Conservation (phyloP, 176 grass and related monocot species). For the Lolium perenne region DNA sequence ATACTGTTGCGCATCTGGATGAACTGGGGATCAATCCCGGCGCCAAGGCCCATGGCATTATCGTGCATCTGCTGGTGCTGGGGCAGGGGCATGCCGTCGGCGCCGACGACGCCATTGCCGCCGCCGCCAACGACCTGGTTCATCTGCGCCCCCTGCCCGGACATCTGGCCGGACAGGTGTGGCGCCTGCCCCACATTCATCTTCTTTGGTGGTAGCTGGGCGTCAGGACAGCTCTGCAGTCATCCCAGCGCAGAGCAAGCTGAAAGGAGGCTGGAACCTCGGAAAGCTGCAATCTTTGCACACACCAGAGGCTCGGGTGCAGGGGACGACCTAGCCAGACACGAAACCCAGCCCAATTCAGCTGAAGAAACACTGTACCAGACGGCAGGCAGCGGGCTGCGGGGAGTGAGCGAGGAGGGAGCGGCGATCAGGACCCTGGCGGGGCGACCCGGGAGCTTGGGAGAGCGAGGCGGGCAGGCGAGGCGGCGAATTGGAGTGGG, state of each 20-base stretch:
- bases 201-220: slow-evolving; percentile 1
- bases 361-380: slow-evolving; percentile 6
- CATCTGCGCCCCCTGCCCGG: slow-evolving; percentile 53
- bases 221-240: slow-evolving; percentile 12
- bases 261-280: not conserved
- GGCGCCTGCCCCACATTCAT: slow-evolving; percentile 79
- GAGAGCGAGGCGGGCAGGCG: not conserved
- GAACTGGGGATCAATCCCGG: slow-evolving; percentile 50
- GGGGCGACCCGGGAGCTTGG: not conserved
- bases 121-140: slow-evolving; percentile 46
- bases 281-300: not conserved
- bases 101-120: not conserved
- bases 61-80: slow-evolving; percentile 70
- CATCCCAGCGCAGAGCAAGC: slow-evolving; percentile 2
- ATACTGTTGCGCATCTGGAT: slow-evolving; percentile 36
- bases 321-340: slow-evolving; percentile 6
- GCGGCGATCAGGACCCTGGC: slow-evolving; percentile 43
- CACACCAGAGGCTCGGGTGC: not conserved
- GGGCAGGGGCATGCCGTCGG: slow-evolving; percentile 39
- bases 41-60: slow-evolving; percentile 7
- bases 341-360: slow-evolving; percentile 33
- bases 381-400: not conserved
- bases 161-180: slow-evolving; percentile 62
- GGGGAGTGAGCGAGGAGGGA: slow-evolving; percentile 4
- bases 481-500: slow-evolving; percentile 35